A percentile compares a stretch with the other conserved stretches of the same genome.
These are phyloP conservation scores for Kwoniella botswanensis DNA, from an alignment of 768 basidiomycete genomes.

Conservation along the genomic window DNA sequence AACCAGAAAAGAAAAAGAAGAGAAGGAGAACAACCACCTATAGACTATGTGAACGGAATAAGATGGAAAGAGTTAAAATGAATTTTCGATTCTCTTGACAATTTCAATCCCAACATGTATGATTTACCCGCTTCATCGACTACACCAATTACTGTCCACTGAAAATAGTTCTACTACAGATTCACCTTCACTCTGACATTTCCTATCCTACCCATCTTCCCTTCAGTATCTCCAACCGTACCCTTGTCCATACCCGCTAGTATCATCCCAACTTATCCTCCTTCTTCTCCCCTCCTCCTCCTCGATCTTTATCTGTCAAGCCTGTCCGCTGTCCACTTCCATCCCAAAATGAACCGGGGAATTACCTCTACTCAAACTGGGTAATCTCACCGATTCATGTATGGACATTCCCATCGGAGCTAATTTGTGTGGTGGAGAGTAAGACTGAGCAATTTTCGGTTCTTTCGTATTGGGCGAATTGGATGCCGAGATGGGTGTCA, in stretches of 20 bases:
- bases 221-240: background rate
- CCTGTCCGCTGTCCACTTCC: constrained; percentile 52
- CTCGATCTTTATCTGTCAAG: constrained; percentile 26
- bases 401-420: constrained; percentile 35
- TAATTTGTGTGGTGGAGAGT: constrained; percentile 41
- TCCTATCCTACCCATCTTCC: background rate
- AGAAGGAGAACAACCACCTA: background rate
- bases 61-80: background rate
- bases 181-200: no score
- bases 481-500: constrained; percentile 71
- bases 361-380: constrained; percentile 50
- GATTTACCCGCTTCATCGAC: no score
- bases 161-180: no score
- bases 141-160: no score
- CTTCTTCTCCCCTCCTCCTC: background rate
- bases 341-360: constrained; percentile 46
- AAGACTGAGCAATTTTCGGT: constrained; percentile 20
- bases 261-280: background rate
- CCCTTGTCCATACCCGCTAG: background rate
- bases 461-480: constrained; percentile 19
- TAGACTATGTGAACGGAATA: background rate
- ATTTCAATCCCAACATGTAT: no score
- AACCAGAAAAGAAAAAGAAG: background rate
- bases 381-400: constrained; percentile 31
- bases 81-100: background rate